Base-by-base conservation (phyloP, 495 filamentous ascomycete species). In the Trichoderma erinaceum region DNA sequence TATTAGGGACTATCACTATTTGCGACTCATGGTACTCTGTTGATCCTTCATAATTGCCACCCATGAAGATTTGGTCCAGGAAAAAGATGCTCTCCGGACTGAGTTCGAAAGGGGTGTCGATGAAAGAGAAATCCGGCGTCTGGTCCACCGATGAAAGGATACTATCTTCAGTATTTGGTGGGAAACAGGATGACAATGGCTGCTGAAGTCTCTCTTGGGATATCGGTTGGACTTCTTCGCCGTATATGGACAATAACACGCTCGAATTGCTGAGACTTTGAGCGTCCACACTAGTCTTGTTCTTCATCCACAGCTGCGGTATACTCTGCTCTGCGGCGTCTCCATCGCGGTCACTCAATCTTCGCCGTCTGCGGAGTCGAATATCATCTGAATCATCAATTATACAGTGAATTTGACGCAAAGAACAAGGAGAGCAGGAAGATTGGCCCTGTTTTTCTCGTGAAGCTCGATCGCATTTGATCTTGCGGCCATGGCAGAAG, bases 41-140 rank as follows among this genome's bases (percentile, higher is more conserved):
- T 52, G 48, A 23, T 23, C 18, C 18, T 21, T 52, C 48, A 23
- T 23, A 25, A 29, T 29, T 4, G 29, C 16, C 48, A 6, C 48
- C 48, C 48, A 52, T 52, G 10, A 52, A 52, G 0, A 52, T 23
- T 52, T 52, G 48, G 48, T 52, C 48, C n/a, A 52, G 10, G 48
- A 52, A 52, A 21, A 52, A 52, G n/a, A 52, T 52, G 48, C 48
- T 52, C n/a, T 52, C 48, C 21, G 48, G 48, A 6, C 48, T 52
- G 48, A 52, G 48, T 25, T 23, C 48, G 21, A 52, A 52, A 23
- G 48, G 48, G 21, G 48, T 52, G 5, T 23, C 10, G n/a, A 52
- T 23, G 48, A 52, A 52, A 21, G 48, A 52, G 21, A 52, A 52
- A 10, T 52, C 48, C 21, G 48, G 48, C 48, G 48, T 21, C 48